phyloP scores from a whole-genome alignment of 2,329 filamentous ascomycete species.

The Incumbomyces delicatus region DNA sequence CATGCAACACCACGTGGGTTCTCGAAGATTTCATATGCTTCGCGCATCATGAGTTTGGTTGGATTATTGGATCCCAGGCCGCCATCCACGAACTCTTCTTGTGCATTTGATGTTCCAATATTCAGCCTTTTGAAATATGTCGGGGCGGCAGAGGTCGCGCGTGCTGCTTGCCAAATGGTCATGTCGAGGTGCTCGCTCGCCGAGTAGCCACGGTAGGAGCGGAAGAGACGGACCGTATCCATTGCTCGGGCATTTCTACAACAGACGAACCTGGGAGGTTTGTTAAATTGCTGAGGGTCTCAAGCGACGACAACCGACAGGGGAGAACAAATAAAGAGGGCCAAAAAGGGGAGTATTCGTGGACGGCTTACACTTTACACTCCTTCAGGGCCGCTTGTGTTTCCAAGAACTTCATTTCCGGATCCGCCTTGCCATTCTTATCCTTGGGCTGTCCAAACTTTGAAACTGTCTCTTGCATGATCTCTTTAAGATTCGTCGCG shows the following conservation, averaged over 20 bases:
- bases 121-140: constrained; percentile 28
- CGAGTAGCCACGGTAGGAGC: not conserved
- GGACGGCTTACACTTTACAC: not conserved
- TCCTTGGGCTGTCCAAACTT: too few species aligned
- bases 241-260: not conserved
- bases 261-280: not conserved
- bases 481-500: too few species aligned
- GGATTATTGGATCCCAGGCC: constrained; percentile 39
- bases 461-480: too few species aligned
- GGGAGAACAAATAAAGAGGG: too few species aligned
- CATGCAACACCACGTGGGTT: too few species aligned
- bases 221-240: not conserved
- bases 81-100: constrained; percentile 34
- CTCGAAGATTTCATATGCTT: too few species aligned
- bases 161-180: constrained; percentile 35
- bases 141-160: constrained; percentile 36
- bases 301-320: too few species aligned
- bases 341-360: not conserved
- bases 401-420: not conserved
- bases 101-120: constrained; percentile 28
- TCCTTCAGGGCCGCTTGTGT: not conserved
- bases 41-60: not conserved
- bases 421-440: not conserved
- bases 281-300: too few species aligned
- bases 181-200: not conserved